Base-by-base conservation (phyloP, 164 flowering plant genomes). In the Houttuynia cordata region DNA sequence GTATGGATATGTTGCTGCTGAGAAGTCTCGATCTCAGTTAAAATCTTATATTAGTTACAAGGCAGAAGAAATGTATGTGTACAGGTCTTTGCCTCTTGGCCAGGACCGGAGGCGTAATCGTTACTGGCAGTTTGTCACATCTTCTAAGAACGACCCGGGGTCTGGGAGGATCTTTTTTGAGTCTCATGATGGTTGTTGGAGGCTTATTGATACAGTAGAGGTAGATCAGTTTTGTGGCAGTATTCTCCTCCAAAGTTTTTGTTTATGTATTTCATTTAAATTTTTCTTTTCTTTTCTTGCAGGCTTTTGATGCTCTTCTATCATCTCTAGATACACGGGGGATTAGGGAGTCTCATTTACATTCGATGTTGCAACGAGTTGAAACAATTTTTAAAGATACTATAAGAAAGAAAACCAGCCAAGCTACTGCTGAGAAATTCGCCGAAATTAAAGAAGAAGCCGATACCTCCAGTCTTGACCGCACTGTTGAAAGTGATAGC, bases 21-120 rank as follows among this genome's bases (percentile, higher is more conserved):
- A 88, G 54, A 80, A 67, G 74, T 79, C 91, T n/a, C 85, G 89
- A 24, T 76, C 85, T 21, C 87, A 85, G 70, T 68, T 87, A 52
- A 92, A 92, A 70, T 75, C 93, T 56, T 79, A 70, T 45, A 83
- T 92, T 68, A 81, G 88, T 42, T 85, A 83, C 54, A 80, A 61
- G 68, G 98, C 98, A 51, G 96, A 88, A 57, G 91, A 87, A 61
- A 77, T 83, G 78, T 84, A 81, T 74, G 86, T 85, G 1, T 85
- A 89, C 66, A 78, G 95, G 67, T 92, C 96, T 51, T 71, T 89
- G 78, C 96, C 98, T 51, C 83, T 89, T 50, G 98, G 96, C 56
- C 93, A 81, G 60, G 96, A 92, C 67, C 85, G 98, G 10, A 83
- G 96, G 59, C 84, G 86, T 30, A 92, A 92, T 52, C 73, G 93